phyloP scores from a whole-genome alignment of 2,329 filamentous ascomycete genomes.

The Bipolaris oryzae region DNA sequence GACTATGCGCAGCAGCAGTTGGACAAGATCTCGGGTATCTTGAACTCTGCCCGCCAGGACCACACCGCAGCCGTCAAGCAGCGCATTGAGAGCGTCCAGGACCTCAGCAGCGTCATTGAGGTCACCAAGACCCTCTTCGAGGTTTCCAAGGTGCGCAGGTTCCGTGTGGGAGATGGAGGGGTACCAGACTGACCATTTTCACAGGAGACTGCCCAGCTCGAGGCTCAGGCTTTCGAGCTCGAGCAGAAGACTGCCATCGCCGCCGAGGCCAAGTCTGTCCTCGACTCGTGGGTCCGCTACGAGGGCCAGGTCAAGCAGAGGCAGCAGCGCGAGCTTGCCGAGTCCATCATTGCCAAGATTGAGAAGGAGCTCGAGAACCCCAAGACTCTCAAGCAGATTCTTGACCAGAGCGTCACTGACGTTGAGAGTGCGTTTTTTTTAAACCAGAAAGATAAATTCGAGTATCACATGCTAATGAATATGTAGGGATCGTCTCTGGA shows the following conservation, averaged over 20 bases:
- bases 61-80: slow-evolving; percentile 95
- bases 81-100: slow-evolving; percentile 91
- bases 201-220: slow-evolving; percentile 94
- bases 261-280: slow-evolving; percentile 88
- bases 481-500: slow-evolving; percentile 46
- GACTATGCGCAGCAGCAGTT: slow-evolving; percentile 90
- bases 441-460: too few relatives aligned
- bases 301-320: slow-evolving; percentile 98
- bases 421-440: slow-evolving; percentile 77
- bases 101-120: slow-evolving; percentile 92
- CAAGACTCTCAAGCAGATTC: slow-evolving; percentile 94
- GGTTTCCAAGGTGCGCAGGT: slow-evolving; percentile 84
- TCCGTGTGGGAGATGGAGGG: slow-evolving; percentile 25
- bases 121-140: slow-evolving; percentile 97
- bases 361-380: slow-evolving; percentile 99
- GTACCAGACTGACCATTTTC: slow-evolving; percentile 31
- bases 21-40: slow-evolving; percentile 90
- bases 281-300: slow-evolving; percentile 99
- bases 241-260: slow-evolving; percentile 95
- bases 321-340: slow-evolving; percentile 94
- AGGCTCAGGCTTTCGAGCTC: slow-evolving; percentile 94
- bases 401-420: slow-evolving; percentile 94
- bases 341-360: slow-evolving; percentile 94
- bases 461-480: slow-evolving; percentile 23
- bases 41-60: slow-evolving; percentile 91